Conservation (phyloP, 2,329 filamentous ascomycete genomes). For the Fusarium sp. region DNA sequence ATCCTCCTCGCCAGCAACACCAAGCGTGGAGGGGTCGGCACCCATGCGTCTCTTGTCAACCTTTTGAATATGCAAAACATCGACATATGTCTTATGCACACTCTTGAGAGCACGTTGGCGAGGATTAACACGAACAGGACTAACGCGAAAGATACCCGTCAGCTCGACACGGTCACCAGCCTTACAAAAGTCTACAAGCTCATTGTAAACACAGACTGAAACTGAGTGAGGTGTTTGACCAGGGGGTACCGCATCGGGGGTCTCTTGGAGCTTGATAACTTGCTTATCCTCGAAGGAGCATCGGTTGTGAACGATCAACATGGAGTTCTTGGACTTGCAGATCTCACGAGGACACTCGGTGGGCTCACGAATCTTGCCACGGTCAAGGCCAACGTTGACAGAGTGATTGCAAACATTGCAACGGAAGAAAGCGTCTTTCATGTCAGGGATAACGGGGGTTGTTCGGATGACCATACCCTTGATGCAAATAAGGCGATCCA, state of each 20-base stretch:
- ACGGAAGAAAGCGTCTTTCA: constrained; percentile 98
- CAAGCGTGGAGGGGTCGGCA: constrained; percentile 88
- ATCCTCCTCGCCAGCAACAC: constrained; percentile 80
- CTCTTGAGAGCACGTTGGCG: constrained; percentile 93
- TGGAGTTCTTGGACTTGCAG: constrained; percentile 90
- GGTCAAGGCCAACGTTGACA: constrained; percentile 89
- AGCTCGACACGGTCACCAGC: constrained; percentile 96
- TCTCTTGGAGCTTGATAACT: constrained; percentile 98
- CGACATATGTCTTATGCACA: constrained; percentile 97
- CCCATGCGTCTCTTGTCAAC: constrained; percentile 96
- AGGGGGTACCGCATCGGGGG: constrained; percentile 92
- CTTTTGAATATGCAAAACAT: constrained; percentile 95
- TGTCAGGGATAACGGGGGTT: constrained; percentile 96
- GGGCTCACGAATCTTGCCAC: constrained; percentile 95
- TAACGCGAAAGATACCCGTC: constrained; percentile 96
- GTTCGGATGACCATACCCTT: constrained; percentile 97
- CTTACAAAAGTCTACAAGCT: constrained; percentile 97
- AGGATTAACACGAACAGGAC: constrained; percentile 92
- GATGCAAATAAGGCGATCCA: constrained; percentile 95
- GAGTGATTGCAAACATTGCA: constrained; percentile 95
- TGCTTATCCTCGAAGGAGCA: constrained; percentile 97
- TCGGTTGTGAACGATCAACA: constrained; percentile 98
- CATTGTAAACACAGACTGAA: constrained; percentile 95
- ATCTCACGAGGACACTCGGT: constrained; percentile 86
- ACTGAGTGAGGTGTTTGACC: constrained; percentile 98